Evolutionary conservation across 441 rosid species (phyloP), one percentile per base, ranked within the genome.

Genomic region (Lepidium campestre): DNA sequence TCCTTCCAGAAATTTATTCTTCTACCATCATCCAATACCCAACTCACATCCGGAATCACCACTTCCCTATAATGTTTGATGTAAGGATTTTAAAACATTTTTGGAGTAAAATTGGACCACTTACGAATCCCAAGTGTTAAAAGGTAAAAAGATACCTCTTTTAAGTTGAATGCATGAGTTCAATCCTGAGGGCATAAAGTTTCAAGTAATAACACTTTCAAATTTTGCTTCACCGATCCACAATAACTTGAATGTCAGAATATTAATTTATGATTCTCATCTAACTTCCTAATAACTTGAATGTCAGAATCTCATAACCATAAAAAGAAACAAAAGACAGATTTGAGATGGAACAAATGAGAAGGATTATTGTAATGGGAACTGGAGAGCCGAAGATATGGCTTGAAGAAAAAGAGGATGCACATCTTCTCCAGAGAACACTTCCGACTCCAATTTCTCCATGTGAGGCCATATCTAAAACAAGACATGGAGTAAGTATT

Each of bases 391-490:
- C 10, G 88, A 81, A 77, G 78, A 87, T 67, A 93, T 78, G 27
- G 96, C 96, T 77, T 76, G 73, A 52, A 80, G 75, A 75, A 84
- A 87, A 48, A 93, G 96, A 61, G 96, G 96, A 85, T 90, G 98
- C 0, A 57, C 88, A 55, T 86, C 83, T 59, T 77, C 88, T 14
- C 71, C 56, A 4, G 80, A 71, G 57, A 90, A 82, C 36, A 90
- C 87, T 49, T 85, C 92, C 1, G 77, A 73, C 13, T 90, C 96
- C 68, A 96, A 74, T 82, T 83, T 92, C 80, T 90, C 96, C 10
- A 92, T 71, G 73, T 80, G 89, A 39, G 85, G 84, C 98, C 97
- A 96, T 78, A 90, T 83, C 99, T 96, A 81, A 12, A 37, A 81
- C 52, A 72, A 13, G 49, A 58, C 12, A 18, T 37, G 0, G 37